Evolutionary conservation across 108 stramenopile genomes (phyloP), one percentile per base, ranked within the genome.

Genomic region (Nitzschia palea): DNA sequence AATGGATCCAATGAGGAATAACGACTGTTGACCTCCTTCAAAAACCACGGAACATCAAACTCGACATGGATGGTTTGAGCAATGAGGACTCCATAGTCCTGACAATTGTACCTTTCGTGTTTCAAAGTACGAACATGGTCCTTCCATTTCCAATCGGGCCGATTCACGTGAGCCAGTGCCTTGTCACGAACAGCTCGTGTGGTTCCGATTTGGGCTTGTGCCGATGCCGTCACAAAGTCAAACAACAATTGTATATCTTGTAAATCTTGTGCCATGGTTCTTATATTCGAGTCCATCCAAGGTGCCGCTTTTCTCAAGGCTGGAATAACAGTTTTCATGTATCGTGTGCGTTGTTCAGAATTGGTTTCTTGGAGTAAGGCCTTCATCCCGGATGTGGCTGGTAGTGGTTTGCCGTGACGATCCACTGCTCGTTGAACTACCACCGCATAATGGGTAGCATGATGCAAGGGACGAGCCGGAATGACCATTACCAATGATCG

Each of bases 401-500:
- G 73, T 48, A 92, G 58, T 9, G 48, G 36, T 26, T 66, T 47
- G 9, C 86, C 86, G 33, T 71, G 48, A 28, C 42, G 54, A 47
- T 77, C 78, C 34, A 58, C 67, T 3, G 84, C 86, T 55, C 71
- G 67, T 4, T 72, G 18, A 17, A 93, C 77, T 10, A 77, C 85
- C 28, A 93, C 73, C 18, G 87, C 86, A 73, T 93, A 89, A 34
- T 81, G 81, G 18, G 69, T 78, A 26, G 74, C 78, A 68, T 89
- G 88, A 8, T 71, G 29, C 30, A 89, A 36, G 3, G 88, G 82
- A 45, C 59, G 32, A 14, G 91, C 86, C 2, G 91, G 86, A 52
- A 84, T 79, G 8, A 93, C 58, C 60, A 86, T 55, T 15, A 86
- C 77, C 34, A 84, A 28, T 9, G 91, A 88, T 10, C 55, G 37